Conservation (phyloP, 2,329 filamentous ascomycete genomes). For the Ilyonectria sp. region DNA sequence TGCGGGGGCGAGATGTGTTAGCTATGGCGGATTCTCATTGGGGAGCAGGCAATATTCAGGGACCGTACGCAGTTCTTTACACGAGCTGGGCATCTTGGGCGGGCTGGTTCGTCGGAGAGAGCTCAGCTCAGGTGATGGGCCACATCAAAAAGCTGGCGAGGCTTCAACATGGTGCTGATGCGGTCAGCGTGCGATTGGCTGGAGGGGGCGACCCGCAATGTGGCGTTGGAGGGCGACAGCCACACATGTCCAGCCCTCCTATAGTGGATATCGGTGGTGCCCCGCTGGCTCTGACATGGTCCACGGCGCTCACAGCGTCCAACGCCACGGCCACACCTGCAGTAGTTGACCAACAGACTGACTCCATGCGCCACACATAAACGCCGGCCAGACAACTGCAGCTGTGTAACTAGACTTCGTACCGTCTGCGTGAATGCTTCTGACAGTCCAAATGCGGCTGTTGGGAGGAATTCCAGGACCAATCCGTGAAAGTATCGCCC, state of each 20-base stretch:
- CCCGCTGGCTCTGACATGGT: background rate
- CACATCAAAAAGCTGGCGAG: constrained; percentile 39
- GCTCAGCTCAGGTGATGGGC: constrained; percentile 39
- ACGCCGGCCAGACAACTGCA: background rate
- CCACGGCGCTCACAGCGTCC: background rate
- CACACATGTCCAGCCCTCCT: constrained; percentile 10
- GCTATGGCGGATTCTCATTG: constrained; percentile 10
- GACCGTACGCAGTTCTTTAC: constrained; percentile 90
- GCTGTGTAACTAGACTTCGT: background rate
- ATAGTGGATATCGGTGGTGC: background rate
- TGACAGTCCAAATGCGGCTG: background rate
- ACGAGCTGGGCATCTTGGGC: constrained; percentile 88
- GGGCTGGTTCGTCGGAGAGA: constrained; percentile 35
- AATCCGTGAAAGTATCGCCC: background rate
- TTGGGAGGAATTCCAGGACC: background rate
- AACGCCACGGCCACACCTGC: background rate
- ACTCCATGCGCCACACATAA: constrained; percentile 9
- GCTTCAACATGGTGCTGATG: constrained; percentile 40
- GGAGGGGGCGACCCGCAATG: constrained; percentile 13
- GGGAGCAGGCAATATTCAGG: constrained; percentile 53
- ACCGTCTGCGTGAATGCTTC: background rate
- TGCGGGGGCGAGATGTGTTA: constrained; percentile 55
- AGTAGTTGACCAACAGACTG: background rate
- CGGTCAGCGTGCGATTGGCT: constrained; percentile 49
- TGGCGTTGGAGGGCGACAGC: constrained; percentile 15